Percentiles rank a stretch among this genome's conserved stretches.
phyloP scores from a whole-genome alignment of 192 early-diverging fungal genomes.

The Coemansia asiatica region DNA sequence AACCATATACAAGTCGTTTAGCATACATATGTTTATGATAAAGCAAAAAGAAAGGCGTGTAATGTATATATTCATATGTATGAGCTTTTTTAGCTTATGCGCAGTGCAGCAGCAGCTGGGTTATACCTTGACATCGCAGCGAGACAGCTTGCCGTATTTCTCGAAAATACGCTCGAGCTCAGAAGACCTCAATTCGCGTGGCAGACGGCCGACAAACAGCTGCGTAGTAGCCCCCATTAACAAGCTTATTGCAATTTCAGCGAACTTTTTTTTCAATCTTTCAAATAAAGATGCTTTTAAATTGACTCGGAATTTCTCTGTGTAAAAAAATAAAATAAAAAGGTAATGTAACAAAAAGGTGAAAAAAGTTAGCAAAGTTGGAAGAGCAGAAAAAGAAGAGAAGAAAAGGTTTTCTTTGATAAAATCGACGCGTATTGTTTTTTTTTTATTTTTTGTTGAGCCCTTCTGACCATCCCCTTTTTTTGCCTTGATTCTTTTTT shows the following conservation, averaged over 20 bases:
- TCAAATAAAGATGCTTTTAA: not conserved
- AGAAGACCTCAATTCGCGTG: slow-evolving; percentile 19
- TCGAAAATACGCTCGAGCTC: slow-evolving; percentile 42
- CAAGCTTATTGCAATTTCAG: not conserved
- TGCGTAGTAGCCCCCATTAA: slow-evolving; percentile 19
- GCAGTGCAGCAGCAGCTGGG: no score
- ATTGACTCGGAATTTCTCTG: not conserved
- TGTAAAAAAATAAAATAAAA: not conserved
- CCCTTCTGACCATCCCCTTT: not conserved
- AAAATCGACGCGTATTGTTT: not conserved
- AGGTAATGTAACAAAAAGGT: not conserved
- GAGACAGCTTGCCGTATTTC: slow-evolving; percentile 39
- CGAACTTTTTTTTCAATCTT: not conserved
- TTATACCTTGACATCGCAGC: slow-evolving; percentile 50
- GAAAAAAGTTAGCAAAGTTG: slow-evolving; percentile 5
- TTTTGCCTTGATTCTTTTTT: not conserved
- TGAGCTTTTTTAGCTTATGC: no score
- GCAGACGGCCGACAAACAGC: slow-evolving; percentile 49
- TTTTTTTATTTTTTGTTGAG: not conserved
- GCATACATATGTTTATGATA: not conserved
- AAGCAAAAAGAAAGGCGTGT: not conserved
- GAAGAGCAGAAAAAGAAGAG: not conserved
- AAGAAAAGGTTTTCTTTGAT: not conserved
- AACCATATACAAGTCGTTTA: not conserved
- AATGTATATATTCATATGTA: no score